These are phyloP conservation scores for Lentinula guzmanii DNA, from an alignment of 768 basidiomycete genomes.

Conservation along the genomic window DNA sequence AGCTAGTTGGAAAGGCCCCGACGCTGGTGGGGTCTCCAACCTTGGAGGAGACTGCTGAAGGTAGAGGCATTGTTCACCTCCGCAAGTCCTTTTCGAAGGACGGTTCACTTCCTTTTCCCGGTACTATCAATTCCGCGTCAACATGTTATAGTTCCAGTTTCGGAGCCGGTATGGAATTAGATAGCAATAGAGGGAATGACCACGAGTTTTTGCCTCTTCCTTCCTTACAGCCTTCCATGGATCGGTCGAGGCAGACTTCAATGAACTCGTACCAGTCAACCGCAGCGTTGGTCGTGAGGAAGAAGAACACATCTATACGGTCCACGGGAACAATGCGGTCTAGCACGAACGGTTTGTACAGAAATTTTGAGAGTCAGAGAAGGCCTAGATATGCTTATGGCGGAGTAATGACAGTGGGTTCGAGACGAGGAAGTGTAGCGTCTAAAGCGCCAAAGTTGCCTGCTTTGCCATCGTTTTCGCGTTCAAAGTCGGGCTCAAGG, in stretches of 20 bases:
- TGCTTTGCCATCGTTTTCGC: background rate
- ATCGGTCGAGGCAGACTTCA: background rate
- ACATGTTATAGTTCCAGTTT: background rate
- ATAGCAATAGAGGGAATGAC: background rate
- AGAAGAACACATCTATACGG: background rate
- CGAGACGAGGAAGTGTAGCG: background rate
- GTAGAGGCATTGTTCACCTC: background rate
- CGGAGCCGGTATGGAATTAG: background rate
- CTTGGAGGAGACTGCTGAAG: background rate
- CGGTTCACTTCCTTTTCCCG: background rate
- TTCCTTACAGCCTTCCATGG: background rate
- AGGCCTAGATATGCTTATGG: background rate
- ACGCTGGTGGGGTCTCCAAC: background rate
- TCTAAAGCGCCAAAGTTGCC: background rate
- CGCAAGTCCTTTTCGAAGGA: background rate
- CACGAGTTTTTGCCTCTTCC: background rate
- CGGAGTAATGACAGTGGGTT: background rate
- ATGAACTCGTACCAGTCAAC: background rate
- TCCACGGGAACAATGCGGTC: background rate
- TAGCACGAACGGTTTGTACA: background rate
- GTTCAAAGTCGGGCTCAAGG: background rate
- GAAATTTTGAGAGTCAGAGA: background rate
- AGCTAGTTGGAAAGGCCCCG: constrained; percentile 1
- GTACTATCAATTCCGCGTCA: background rate
- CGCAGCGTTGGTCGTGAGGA: background rate